These are phyloP conservation scores for Nakazawaea peltata DNA, from an alignment of 805 yeast genomes.

Conservation along the genomic window DNA sequence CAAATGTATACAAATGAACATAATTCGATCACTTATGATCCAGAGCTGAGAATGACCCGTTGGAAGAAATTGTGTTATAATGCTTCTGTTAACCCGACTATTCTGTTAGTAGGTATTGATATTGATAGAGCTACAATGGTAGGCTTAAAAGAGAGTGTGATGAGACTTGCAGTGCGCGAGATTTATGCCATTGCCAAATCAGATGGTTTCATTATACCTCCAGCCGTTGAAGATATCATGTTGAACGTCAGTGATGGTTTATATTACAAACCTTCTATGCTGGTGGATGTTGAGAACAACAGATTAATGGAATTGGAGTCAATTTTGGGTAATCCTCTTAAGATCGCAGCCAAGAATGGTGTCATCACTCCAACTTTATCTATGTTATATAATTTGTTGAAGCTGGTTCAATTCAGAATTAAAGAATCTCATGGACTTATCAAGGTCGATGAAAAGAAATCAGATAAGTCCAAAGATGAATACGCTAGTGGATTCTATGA, in stretches of 20 bases:
- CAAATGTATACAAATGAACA: slow-evolving; percentile 19
- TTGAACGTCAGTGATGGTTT: slow-evolving; percentile 27
- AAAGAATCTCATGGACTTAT: slow-evolving; percentile 46
- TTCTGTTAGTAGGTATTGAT: slow-evolving; percentile 28
- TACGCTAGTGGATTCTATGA: slow-evolving; percentile 15
- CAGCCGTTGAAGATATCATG: slow-evolving; percentile 24
- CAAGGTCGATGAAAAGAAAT: slow-evolving; percentile 18
- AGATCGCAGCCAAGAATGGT: slow-evolving; percentile 28
- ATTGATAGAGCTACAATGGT: slow-evolving; percentile 22
- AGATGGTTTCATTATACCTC: slow-evolving; percentile 32
- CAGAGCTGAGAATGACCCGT: slow-evolving; percentile 25
- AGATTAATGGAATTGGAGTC: slow-evolving; percentile 32
- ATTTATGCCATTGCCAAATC: slow-evolving; percentile 34
- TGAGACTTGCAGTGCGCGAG: slow-evolving; percentile 34
- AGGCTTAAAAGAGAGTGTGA: slow-evolving; percentile 17
- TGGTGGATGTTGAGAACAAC: slow-evolving; percentile 29
- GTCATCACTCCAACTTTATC: slow-evolving; percentile 48
- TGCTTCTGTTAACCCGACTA: slow-evolving; percentile 33
- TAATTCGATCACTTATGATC: slow-evolving; percentile 19
- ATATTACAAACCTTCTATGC: slow-evolving; percentile 36
- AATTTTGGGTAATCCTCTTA: slow-evolving; percentile 30
- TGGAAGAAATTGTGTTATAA: slow-evolving; percentile 38
- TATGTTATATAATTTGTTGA: slow-evolving; percentile 47
- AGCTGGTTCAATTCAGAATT: slow-evolving; percentile 50
- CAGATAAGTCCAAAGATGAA: neutral